phyloP scores from a whole-genome alignment of 345 rosid genomes.

The Pugionium dolabratum region DNA sequence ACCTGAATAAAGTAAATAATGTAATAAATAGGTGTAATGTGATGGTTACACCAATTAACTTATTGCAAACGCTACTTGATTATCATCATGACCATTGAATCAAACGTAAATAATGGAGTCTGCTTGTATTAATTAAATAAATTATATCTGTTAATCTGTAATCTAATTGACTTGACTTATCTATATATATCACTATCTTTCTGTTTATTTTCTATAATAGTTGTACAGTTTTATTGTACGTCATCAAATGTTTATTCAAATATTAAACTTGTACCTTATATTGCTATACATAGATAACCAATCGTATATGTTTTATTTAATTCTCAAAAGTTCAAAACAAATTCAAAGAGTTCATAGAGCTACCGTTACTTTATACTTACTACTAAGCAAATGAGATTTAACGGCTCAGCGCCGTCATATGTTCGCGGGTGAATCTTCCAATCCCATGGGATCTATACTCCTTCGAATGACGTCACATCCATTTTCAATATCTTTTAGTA shows the following conservation, averaged over 20 bases:
- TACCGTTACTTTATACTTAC: slow-evolving; percentile 2
- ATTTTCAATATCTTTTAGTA: background rate
- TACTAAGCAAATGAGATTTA: slow-evolving; percentile 4
- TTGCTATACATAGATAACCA: background rate
- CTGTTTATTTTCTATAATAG: background rate
- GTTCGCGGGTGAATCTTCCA: slow-evolving; percentile 32
- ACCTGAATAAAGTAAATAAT: background rate
- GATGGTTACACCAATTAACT: slow-evolving; percentile 39
- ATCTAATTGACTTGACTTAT: slow-evolving; percentile 38
- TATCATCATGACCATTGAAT: slow-evolving; percentile 32
- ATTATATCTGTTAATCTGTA: slow-evolving; percentile 27
- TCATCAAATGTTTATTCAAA: slow-evolving; percentile 2
- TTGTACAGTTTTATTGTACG: background rate
- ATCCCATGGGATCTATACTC: slow-evolving; percentile 26
- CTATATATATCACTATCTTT: slow-evolving; percentile 8
- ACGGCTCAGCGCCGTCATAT: slow-evolving; percentile 38
- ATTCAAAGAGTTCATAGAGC: no score
- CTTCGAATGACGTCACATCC: slow-evolving; percentile 11
- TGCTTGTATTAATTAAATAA: slow-evolving; percentile 19
- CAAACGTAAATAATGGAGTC: slow-evolving; percentile 32
- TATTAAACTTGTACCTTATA: background rate
- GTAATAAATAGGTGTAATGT: background rate
- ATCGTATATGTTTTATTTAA: background rate
- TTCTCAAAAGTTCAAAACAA: slow-evolving; percentile 13
- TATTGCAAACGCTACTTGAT: slow-evolving; percentile 26